Conservation (phyloP, 148 eudicot species). For the Hydrangea macrophylla region DNA sequence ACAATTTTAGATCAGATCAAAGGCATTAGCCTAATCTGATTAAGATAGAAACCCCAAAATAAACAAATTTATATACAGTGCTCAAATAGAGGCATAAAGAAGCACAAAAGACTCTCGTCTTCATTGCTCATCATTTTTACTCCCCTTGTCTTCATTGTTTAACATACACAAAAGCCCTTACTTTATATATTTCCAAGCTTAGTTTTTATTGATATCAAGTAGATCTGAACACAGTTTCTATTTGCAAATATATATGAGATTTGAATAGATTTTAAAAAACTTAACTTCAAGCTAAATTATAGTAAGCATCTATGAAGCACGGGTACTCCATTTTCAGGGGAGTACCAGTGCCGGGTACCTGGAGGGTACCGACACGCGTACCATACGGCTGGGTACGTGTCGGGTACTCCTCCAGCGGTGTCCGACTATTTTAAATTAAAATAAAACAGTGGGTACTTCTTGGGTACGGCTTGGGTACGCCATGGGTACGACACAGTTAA, state of each 20-base stretch:
- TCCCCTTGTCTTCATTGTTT: not conserved
- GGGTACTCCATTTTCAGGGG: too few species aligned
- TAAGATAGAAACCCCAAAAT: conserved; percentile 8
- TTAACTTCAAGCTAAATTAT: not conserved
- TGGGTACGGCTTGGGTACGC: too few species aligned
- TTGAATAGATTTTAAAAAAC: not conserved
- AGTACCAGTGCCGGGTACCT: too few species aligned
- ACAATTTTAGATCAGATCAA: not conserved
- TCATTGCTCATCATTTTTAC: not conserved
- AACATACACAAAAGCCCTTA: not conserved
- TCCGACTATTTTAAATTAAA: too few species aligned
- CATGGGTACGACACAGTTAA: too few species aligned
- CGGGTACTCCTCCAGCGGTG: too few species aligned
- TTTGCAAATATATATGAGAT: not conserved
- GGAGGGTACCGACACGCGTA: too few species aligned
- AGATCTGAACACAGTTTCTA: conserved; percentile 4
- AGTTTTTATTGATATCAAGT: not conserved
- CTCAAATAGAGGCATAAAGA: too few species aligned
- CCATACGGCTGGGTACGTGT: too few species aligned
- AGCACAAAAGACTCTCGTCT: too few species aligned
- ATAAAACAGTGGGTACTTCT: too few species aligned
- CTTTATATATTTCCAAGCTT: not conserved
- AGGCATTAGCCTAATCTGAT: not conserved
- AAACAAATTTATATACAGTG: not conserved
- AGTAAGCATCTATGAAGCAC: too few species aligned